Percentiles rank a stretch among this genome's conserved stretches.
phyloP scores from a whole-genome alignment of 73 alveolate species.

The Strombidium stylifer region DNA sequence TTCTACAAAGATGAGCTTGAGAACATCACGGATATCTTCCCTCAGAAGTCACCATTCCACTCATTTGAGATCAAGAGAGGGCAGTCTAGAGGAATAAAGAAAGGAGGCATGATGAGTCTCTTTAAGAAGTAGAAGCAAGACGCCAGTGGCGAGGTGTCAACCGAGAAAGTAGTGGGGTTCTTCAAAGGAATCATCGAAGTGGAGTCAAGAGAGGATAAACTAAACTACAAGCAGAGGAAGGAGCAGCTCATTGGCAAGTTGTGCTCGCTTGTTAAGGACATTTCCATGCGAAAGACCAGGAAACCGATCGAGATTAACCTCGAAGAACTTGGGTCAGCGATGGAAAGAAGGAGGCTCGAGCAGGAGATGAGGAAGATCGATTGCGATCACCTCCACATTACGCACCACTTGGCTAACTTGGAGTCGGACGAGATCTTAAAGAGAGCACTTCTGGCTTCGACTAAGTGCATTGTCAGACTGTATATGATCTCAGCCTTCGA shows the following conservation, averaged over 20 bases:
- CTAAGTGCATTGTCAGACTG: conserved; percentile 76
- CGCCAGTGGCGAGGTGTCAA: conserved; percentile 45
- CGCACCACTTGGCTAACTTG: conserved; percentile 22
- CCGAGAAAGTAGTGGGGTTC: conserved; percentile 38
- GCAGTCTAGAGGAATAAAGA: conserved; percentile 38
- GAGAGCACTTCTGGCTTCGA: conserved; percentile 53
- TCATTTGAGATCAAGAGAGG: conserved; percentile 37
- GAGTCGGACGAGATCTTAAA: conserved; percentile 44
- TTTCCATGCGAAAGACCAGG: neutral
- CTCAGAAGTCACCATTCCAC: conserved; percentile 35
- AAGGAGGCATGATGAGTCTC: conserved; percentile 34
- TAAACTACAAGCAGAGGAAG: conserved; percentile 5
- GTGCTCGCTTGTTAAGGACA: conserved; percentile 6
- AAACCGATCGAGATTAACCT: conserved; percentile 25
- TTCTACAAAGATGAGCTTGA: conserved; percentile 79
- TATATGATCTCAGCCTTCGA: conserved; percentile 81
- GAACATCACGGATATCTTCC: conserved; percentile 60
- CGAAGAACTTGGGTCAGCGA: conserved; percentile 33
- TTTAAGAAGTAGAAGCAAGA: conserved; percentile 15
- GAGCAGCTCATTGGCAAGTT: conserved; percentile 18
- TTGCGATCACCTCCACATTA: conserved; percentile 15
- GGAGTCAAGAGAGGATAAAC: conserved; percentile 15
- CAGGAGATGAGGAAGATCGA: conserved; percentile 24
- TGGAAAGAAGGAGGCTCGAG: conserved; percentile 36
- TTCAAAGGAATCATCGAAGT: conserved; percentile 63